These are phyloP conservation scores for Solanum paucissectum DNA, from an alignment of 257 asterid species.

Conservation along the genomic window DNA sequence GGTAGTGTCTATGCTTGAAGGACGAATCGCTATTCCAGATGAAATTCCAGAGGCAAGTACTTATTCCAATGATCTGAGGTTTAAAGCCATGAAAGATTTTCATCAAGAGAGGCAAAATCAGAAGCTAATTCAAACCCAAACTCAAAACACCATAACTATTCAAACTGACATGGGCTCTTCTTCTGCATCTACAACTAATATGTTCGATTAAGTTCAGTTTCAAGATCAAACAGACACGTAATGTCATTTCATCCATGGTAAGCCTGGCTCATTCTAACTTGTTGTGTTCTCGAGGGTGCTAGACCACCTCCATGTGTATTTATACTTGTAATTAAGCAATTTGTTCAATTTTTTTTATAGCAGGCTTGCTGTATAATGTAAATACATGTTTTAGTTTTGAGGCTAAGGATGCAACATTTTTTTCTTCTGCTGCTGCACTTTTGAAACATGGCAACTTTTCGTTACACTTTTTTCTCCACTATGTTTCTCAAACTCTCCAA, in stretches of 20 bases:
- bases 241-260: neutral
- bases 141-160: slow-evolving; percentile 4
- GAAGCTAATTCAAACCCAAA: slow-evolving; percentile 17
- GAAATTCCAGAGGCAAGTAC: slow-evolving; percentile 34
- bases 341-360: neutral
- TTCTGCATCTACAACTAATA: slow-evolving; percentile 12
- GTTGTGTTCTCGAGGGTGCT: neutral
- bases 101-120: slow-evolving; percentile 35
- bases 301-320: neutral
- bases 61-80: slow-evolving; percentile 51
- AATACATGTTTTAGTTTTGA: neutral
- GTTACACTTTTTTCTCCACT: neutral
- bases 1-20: slow-evolving; percentile 79
- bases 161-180: neutral
- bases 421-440: neutral
- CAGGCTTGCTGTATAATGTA: neutral
- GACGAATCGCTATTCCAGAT: slow-evolving; percentile 40
- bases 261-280: neutral
- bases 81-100: slow-evolving; percentile 68
- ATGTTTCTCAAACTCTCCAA: neutral
- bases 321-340: neutral
- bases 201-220: neutral
- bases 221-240: neutral
- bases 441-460: no score
- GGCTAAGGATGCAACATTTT: neutral